Evolutionary conservation across 768 basidiomycete genomes (phyloP), one percentile per base, ranked within the genome.

Genomic region (Termitomyces sp.): DNA sequence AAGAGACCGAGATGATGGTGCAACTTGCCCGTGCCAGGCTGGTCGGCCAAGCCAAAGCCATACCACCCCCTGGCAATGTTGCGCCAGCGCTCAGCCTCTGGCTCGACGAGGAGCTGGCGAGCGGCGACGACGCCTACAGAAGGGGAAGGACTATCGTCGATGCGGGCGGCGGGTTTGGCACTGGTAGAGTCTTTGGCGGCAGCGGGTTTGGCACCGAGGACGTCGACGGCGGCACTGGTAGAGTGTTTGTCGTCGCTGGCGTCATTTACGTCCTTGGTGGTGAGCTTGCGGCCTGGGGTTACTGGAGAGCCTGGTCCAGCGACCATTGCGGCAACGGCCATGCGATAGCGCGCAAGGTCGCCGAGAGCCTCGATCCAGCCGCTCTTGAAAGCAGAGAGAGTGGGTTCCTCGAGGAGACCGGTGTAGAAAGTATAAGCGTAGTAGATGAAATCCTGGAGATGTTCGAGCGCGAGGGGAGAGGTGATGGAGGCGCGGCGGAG

Each of bases 281-380:
- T 88, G 43, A 91, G 78, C 13, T 64, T 55, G 2, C 79, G 76
- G 4, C 71, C 69, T 20, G 71, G 67, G 4, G 72, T 47, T 5
- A 55, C 44, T 9, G 62, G 49, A 2, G 64, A 69, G 18, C 76
- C 74, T 5, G 79, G 78, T 30, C 81, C 79, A 30, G 82, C 79
- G 32, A 91, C 80, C 80, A 94, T 86, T 35, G 86, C 88, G n/a
- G 93, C 91, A n/a, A 98, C 91, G 1, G 89, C 88, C 91, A 97
- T 96, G 53, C 91, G 84, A 71, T 98, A 98, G 38, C 95, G 81
- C 0, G 97, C 94, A 33, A 99, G 81, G 72, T 99, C 97, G 26
- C 97, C 97, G 16, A 99, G 85, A 4, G 95, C 93, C 71, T 99
- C 97, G 54, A 98, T 83, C 97, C 97, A 99, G 18, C 88, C 87